Conservation (phyloP, 1,284 basidiomycete species). For the Acaromyces ingoldii region DNA sequence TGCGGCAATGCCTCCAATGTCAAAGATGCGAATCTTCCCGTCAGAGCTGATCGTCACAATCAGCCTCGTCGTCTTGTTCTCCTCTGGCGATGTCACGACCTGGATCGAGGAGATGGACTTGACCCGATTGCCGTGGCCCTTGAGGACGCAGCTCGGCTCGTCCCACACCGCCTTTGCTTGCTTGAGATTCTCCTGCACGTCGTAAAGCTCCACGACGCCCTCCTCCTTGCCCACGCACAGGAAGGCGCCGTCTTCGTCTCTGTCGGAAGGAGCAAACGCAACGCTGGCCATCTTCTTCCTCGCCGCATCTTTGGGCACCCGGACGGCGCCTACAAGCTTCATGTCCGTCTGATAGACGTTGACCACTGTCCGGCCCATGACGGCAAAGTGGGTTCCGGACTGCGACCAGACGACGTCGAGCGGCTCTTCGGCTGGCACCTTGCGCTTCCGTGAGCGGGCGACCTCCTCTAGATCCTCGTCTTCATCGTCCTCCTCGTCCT, state of each 20-base stretch:
- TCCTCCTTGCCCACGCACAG: not conserved
- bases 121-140: constrained; percentile 6
- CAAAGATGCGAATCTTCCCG: constrained; percentile 43
- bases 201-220: constrained; percentile 1
- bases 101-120: constrained; percentile 21
- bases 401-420: constrained; percentile 1
- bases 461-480: constrained; percentile 18
- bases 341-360: constrained; percentile 1
- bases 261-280: not conserved
- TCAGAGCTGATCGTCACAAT: constrained; percentile 47
- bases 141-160: no score
- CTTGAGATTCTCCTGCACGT: not conserved
- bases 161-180: not conserved
- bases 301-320: not conserved
- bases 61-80: constrained; percentile 1
- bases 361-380: constrained; percentile 1
- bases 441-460: not conserved
- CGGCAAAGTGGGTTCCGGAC: not conserved
- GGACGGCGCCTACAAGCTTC: not conserved
- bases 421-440: not conserved
- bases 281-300: not conserved
- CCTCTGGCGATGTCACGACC: constrained; percentile 14
- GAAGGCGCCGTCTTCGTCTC: not conserved
- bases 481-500: constrained; percentile 18
- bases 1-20: constrained; percentile 20